These are phyloP conservation scores for Chlorella sp. DNA, from an alignment of 139 green algal genomes.

Conservation along the genomic window DNA sequence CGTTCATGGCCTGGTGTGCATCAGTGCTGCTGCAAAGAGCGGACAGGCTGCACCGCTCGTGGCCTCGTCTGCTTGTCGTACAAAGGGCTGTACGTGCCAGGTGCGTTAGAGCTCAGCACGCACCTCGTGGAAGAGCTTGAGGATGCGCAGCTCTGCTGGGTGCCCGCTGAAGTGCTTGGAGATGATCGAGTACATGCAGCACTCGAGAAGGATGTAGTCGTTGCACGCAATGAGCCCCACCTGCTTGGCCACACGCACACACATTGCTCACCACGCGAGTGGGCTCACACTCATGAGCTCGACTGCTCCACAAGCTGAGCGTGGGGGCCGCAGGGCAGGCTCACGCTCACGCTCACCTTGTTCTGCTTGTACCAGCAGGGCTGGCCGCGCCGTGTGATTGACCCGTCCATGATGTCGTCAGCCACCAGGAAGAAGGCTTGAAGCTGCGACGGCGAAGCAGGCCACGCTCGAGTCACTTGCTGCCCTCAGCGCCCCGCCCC, in stretches of 20 bases:
- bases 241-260: too few relatives aligned
- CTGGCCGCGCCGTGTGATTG: constrained; percentile 90
- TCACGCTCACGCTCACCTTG: too few relatives aligned
- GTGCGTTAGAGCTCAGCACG: not conserved
- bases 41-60: too few relatives aligned
- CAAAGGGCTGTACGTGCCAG: not conserved
- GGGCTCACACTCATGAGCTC: too few relatives aligned
- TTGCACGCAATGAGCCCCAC: constrained; percentile 95
- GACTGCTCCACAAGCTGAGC: too few relatives aligned
- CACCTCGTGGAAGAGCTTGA: constrained; percentile 96
- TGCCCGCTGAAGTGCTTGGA: constrained; percentile 63
- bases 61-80: not conserved
- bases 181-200: constrained; percentile 89
- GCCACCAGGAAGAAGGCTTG: constrained; percentile 98
- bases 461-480: too few relatives aligned
- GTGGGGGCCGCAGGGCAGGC: too few relatives aligned
- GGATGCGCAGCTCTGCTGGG: constrained; percentile 39
- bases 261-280: too few relatives aligned
- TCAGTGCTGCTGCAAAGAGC: too few relatives aligned
- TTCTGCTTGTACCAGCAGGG: constrained; percentile 94
- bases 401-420: constrained; percentile 99
- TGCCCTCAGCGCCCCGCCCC: too few relatives aligned
- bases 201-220: constrained; percentile 96
- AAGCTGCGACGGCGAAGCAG: constrained; percentile 37
- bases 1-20: too few relatives aligned